Conservation (phyloP, 345 rosid species). For the Melastoma malabathricum region DNA sequence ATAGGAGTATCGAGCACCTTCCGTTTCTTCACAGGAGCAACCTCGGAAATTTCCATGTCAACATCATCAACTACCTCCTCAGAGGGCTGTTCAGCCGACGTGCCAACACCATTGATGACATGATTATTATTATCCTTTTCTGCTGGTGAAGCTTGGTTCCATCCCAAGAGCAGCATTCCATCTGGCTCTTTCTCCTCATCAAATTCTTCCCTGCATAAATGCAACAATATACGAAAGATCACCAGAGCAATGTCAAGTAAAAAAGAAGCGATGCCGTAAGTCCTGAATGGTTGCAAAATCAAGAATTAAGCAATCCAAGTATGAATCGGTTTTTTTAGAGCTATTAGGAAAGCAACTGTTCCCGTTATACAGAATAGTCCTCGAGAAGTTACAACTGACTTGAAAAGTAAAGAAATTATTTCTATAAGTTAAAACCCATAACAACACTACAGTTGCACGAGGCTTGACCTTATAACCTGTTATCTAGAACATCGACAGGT, state of each 20-base stretch:
- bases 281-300: not conserved
- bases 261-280: not conserved
- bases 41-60: not conserved
- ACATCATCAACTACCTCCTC: conserved; percentile 8
- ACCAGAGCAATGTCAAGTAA: not conserved
- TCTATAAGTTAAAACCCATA: too few relatives aligned
- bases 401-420: too few relatives aligned
- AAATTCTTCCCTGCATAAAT: conserved; percentile 57
- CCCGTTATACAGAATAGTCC: too few relatives aligned
- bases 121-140: conserved; percentile 27
- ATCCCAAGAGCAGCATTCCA: conserved; percentile 87
- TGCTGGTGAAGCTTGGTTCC: conserved; percentile 46
- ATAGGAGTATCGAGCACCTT: conserved; percentile 7
- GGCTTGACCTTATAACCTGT: not conserved
- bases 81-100: conserved; percentile 26
- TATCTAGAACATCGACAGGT: not conserved
- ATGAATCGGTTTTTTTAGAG: too few relatives aligned
- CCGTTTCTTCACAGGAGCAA: conserved; percentile 8
- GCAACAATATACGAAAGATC: not conserved
- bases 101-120: conserved; percentile 36
- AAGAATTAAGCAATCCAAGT: too few relatives aligned
- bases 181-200: conserved; percentile 96
- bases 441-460: too few relatives aligned
- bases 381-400: too few relatives aligned
- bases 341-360: too few relatives aligned